Percentiles rank a stretch among this genome's conserved stretches.
These are phyloP conservation scores for Metarhizium humberi DNA, from an alignment of 2,329 filamentous ascomycete species.

Conservation along the genomic window DNA sequence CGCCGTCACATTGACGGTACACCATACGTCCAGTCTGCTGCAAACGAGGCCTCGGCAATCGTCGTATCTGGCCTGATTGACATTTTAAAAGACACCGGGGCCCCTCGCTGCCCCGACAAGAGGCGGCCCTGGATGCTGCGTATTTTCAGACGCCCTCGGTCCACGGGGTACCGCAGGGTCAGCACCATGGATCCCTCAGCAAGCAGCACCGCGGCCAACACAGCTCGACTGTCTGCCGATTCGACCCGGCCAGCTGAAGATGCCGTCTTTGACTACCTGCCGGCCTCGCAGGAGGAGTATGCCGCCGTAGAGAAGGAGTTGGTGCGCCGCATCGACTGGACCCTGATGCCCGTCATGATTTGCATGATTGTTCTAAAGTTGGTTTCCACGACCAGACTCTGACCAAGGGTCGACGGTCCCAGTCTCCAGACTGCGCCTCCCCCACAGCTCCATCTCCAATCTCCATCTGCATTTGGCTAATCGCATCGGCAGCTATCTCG, in stretches of 20 bases:
- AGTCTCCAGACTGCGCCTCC: not conserved
- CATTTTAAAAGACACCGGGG: not conserved
- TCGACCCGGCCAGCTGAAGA: not conserved
- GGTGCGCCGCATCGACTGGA: slow-evolving; percentile 2
- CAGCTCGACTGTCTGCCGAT: not conserved
- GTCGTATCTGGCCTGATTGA: too few relatives aligned
- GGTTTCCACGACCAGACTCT: too few relatives aligned
- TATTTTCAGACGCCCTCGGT: not conserved
- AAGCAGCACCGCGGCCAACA: not conserved
- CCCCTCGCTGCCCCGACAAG: not conserved
- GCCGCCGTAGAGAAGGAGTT: slow-evolving; percentile 4
- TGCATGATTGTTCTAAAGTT: slow-evolving; percentile 7
- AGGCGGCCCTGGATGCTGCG: not conserved
- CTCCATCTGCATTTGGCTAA: not conserved
- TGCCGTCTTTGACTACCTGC: slow-evolving; percentile 2
- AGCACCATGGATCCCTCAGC: not conserved
- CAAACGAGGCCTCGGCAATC: too few relatives aligned
- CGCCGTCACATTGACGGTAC: not conserved
- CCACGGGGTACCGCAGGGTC: not conserved
- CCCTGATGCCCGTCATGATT: slow-evolving; percentile 6
- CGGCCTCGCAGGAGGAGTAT: slow-evolving; percentile 1
- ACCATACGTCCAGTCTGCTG: too few relatives aligned
- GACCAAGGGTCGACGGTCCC: too few relatives aligned
- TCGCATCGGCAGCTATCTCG: slow-evolving; percentile 2
- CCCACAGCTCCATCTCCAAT: not conserved